phyloP scores from a whole-genome alignment of 306 rosid species.

The Spatholobus suberectus region DNA sequence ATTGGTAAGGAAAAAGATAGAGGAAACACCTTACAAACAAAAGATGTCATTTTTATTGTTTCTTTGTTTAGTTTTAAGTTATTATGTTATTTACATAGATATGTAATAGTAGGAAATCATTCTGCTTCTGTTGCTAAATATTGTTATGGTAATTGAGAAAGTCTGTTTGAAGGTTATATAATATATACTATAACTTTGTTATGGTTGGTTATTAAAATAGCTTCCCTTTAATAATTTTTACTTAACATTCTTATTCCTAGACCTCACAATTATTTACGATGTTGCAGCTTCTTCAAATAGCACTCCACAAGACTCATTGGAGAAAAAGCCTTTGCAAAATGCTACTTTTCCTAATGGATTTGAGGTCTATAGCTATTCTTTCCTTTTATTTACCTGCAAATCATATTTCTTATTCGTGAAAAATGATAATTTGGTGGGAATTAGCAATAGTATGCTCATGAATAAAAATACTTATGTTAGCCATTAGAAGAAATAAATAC shows the following conservation, averaged over 20 bases:
- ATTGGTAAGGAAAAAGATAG: neutral
- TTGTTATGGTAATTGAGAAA: slow-evolving; percentile 1
- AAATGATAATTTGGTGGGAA: slow-evolving; percentile 20
- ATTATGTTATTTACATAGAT: neutral
- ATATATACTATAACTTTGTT: neutral
- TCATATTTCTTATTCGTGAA: slow-evolving; percentile 10
- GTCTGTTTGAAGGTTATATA: slow-evolving; percentile 1
- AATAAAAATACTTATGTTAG: slow-evolving; percentile 13
- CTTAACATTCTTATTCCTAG: neutral
- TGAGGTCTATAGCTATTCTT: slow-evolving; percentile 69
- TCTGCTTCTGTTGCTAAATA: neutral
- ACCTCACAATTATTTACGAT: slow-evolving; percentile 35
- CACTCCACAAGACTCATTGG: slow-evolving; percentile 48
- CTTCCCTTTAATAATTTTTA: neutral
- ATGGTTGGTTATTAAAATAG: neutral
- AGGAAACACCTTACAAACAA: neutral
- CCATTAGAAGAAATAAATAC: slow-evolving; percentile 24
- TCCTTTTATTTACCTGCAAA: slow-evolving; percentile 12
- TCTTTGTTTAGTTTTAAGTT: neutral
- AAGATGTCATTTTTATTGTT: slow-evolving; percentile 18
- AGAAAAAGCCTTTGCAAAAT: slow-evolving; percentile 57
- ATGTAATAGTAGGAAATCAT: neutral
- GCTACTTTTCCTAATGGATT: slow-evolving; percentile 86
- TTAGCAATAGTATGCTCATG: slow-evolving; percentile 18
- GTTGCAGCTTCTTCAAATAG: slow-evolving; percentile 56